Conservation (phyloP, 305 asterid genomes). For the Nicotiana rustica region DNA sequence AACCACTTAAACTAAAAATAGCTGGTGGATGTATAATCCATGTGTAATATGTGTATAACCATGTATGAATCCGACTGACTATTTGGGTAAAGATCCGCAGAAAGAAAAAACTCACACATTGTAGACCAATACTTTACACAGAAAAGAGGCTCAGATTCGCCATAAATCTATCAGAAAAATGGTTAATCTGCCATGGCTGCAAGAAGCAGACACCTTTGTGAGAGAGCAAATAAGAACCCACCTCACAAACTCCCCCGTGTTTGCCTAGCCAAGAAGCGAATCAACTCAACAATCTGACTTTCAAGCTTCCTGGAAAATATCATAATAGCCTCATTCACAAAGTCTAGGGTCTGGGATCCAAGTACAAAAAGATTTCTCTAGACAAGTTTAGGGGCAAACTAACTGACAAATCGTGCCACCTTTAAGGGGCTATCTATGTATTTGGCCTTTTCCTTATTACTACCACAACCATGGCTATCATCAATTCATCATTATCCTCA, state of each 20-base stretch:
- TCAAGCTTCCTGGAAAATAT: not conserved
- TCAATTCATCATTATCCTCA: not conserved
- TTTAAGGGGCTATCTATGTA: not conserved
- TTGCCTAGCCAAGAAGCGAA: constrained; percentile 40
- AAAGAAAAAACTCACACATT: no score
- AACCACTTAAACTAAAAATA: no score
- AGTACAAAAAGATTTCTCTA: not conserved
- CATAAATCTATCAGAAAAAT: not conserved
- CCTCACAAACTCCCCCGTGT: constrained; percentile 7
- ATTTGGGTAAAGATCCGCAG: not conserved
- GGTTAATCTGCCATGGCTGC: constrained; percentile 39
- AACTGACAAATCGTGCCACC: no score
- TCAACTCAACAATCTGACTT: not conserved
- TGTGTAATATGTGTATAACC: no score
- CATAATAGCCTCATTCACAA: constrained; percentile 19
- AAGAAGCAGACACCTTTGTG: constrained; percentile 9
- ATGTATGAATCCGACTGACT: not conserved
- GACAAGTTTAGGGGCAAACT: not conserved
- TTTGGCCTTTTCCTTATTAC: not conserved
- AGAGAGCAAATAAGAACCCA: constrained; percentile 9
- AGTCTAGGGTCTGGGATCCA: not conserved
- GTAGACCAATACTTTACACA: not conserved
- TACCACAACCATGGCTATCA: not conserved
- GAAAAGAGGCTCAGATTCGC: constrained; percentile 12
- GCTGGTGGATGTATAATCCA: no score